phyloP scores from a whole-genome alignment of 2,329 filamentous ascomycete species.

The Raffaelea albimanens region DNA sequence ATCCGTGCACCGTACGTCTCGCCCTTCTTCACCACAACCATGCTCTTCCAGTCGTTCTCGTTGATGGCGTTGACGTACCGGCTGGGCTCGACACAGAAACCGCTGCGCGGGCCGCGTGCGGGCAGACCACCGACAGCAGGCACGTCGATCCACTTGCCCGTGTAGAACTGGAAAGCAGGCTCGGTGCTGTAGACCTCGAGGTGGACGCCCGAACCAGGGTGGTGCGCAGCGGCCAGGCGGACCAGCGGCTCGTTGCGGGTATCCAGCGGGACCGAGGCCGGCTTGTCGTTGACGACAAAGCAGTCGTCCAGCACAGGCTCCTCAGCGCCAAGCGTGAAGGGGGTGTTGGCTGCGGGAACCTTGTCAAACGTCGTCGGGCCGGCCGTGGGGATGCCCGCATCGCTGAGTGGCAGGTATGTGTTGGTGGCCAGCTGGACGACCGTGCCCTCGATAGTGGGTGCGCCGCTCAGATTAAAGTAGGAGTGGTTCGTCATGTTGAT shows the following conservation, averaged over 20 bases:
- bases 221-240: slow-evolving; percentile 61
- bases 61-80: slow-evolving; percentile 87
- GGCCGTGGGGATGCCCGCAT: slow-evolving; percentile 61
- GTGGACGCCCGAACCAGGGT: slow-evolving; percentile 66
- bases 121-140: slow-evolving; percentile 51
- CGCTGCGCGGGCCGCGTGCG: slow-evolving; percentile 58
- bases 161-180: slow-evolving; percentile 96
- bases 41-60: slow-evolving; percentile 66
- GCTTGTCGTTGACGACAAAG: slow-evolving; percentile 65
- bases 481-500: slow-evolving; percentile 96
- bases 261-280: slow-evolving; percentile 52
- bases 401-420: slow-evolving; percentile 65
- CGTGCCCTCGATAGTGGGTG: slow-evolving; percentile 43
- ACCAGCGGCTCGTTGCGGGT: slow-evolving; percentile 54
- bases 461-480: slow-evolving; percentile 60
- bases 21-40: slow-evolving; percentile 76
- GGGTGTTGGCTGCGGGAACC: slow-evolving; percentile 47
- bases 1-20: slow-evolving; percentile 72
- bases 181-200: slow-evolving; percentile 86
- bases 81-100: slow-evolving; percentile 87
- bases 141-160: slow-evolving; percentile 74
- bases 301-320: slow-evolving; percentile 82
- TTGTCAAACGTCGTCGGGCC: slow-evolving; percentile 55
- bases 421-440: slow-evolving; percentile 57
- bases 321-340: slow-evolving; percentile 62